These are phyloP conservation scores for Penicillium canescens DNA, from an alignment of 495 filamentous ascomycete species.

Conservation along the genomic window DNA sequence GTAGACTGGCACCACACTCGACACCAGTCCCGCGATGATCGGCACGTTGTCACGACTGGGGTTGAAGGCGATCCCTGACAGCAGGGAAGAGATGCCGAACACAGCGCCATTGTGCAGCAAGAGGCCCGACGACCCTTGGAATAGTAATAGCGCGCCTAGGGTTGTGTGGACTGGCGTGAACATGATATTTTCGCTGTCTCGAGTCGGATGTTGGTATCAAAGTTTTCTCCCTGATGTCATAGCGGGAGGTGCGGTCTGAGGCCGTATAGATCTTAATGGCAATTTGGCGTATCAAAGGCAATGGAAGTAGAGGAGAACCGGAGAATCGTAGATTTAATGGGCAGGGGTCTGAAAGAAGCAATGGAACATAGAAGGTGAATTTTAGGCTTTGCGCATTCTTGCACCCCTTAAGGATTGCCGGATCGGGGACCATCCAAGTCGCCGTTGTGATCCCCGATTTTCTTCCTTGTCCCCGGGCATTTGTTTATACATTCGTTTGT, in stretches of 20 bases:
- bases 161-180: constrained; percentile 60
- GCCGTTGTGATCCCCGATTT: constrained; percentile 16
- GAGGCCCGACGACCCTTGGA: constrained; percentile 51
- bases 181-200: constrained; percentile 35
- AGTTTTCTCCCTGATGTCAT: constrained; percentile 17
- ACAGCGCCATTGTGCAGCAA: constrained; percentile 56
- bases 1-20: constrained; percentile 42
- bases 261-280: too few species aligned
- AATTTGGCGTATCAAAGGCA: too few species aligned
- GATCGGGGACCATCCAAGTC: constrained; percentile 20
- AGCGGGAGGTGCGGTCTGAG: neutral
- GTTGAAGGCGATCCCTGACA: constrained; percentile 39
- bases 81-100: constrained; percentile 55
- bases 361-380: neutral
- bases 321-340: too few species aligned
- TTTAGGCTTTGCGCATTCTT: constrained; percentile 8
- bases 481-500: neutral
- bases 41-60: constrained; percentile 45
- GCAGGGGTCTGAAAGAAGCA: neutral
- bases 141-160: constrained; percentile 55
- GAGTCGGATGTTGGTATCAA: constrained; percentile 10
- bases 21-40: constrained; percentile 48
- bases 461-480: constrained; percentile 5
- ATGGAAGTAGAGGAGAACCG: too few species aligned
- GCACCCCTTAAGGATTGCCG: constrained; percentile 3